Evolutionary conservation across 2,329 filamentous ascomycete genomes (phyloP).

Genomic region (Hysterium pulicare): DNA sequence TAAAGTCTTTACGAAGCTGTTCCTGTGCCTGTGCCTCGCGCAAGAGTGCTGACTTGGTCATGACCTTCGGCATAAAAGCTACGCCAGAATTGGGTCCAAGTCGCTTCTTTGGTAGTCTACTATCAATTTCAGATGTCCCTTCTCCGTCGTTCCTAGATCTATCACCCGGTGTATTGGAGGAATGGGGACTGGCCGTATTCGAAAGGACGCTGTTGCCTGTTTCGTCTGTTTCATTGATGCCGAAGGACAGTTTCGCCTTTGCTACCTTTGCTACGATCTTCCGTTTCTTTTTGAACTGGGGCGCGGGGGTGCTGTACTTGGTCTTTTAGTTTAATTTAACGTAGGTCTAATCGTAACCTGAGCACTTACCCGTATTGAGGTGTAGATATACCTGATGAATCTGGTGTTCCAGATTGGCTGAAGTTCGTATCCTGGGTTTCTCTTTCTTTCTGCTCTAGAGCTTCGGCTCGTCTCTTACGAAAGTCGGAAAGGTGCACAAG

Average conservation of each 20-base stretch:
- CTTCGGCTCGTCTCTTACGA: constrained; percentile 90
- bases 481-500: constrained; percentile 91
- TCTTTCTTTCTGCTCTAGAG: constrained; percentile 84
- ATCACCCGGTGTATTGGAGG: constrained; percentile 38
- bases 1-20: constrained; percentile 72
- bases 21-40: constrained; percentile 77
- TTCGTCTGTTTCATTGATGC: constrained; percentile 63
- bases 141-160: constrained; percentile 23
- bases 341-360: not conserved
- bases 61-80: constrained; percentile 60
- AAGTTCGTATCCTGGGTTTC: constrained; percentile 66
- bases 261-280: constrained; percentile 46
- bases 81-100: constrained; percentile 63
- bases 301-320: constrained; percentile 56
- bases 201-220: constrained; percentile 41
- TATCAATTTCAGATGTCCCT: constrained; percentile 29
- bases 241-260: constrained; percentile 67
- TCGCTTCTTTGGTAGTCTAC: constrained; percentile 44
- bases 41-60: constrained; percentile 73
- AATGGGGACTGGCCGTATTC: constrained; percentile 36
- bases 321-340: constrained; percentile 46
- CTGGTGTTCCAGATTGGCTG: constrained; percentile 37
- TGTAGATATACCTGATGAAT: constrained; percentile 50
- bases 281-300: constrained; percentile 58
- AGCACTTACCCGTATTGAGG: constrained; percentile 58